Evolutionary conservation across 2,329 filamentous ascomycete species (phyloP).

Genomic region (Coniosporium tulheliwenetii): DNA sequence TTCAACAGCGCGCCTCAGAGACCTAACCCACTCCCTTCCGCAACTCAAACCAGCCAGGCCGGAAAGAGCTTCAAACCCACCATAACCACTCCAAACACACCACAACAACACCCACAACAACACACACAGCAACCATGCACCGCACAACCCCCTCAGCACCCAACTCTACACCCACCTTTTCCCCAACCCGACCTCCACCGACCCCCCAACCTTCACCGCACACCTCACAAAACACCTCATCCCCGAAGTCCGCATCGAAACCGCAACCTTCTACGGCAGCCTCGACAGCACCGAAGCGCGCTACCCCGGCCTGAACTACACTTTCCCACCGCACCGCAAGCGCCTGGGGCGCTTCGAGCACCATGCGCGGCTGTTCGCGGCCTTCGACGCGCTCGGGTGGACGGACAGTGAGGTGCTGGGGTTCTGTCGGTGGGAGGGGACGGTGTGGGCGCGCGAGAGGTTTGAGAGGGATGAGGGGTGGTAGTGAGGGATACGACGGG

Average conservation of each 20-base stretch:
- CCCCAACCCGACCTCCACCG: conserved; percentile 48
- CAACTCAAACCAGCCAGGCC: too few relatives aligned
- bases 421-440: conserved; percentile 71
- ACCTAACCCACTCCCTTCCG: too few relatives aligned
- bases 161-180: conserved; percentile 63
- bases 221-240: conserved; percentile 58
- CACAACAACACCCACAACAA: too few relatives aligned
- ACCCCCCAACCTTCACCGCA: conserved; percentile 55
- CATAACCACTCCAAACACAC: too few relatives aligned
- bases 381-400: conserved; percentile 54
- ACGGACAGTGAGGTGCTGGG: conserved; percentile 54
- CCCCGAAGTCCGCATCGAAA: conserved; percentile 64
- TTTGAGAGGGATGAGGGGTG: conserved; percentile 61
- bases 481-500: conserved; percentile 55
- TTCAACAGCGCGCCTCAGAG: too few relatives aligned
- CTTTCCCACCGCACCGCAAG: conserved; percentile 54
- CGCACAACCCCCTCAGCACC: conserved; percentile 52
- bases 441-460: conserved; percentile 66
- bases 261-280: conserved; percentile 63
- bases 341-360: conserved; percentile 64
- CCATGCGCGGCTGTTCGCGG: conserved; percentile 61
- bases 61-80: too few relatives aligned
- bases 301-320: conserved; percentile 70
- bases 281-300: conserved; percentile 67
- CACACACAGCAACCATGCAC: conserved; percentile 40